A percentile compares a stretch with the other conserved stretches of the same genome.
phyloP scores from a whole-genome alignment of 2,329 filamentous ascomycete genomes.

The Trichophyton rubrum region DNA sequence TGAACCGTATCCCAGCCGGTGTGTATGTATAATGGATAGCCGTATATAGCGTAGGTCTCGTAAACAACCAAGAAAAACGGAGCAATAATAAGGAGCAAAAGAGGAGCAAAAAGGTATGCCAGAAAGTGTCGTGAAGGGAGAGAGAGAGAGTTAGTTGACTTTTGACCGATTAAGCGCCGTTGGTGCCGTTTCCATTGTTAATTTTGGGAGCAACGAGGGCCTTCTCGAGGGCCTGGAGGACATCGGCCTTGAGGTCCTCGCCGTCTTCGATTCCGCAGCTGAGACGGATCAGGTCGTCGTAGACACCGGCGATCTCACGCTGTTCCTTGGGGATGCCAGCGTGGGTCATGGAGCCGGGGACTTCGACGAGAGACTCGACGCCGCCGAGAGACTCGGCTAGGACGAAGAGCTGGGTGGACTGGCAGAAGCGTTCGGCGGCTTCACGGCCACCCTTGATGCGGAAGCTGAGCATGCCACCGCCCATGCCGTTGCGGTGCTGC shows the following conservation, averaged over 20 bases:
- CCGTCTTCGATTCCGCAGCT: constrained; percentile 92
- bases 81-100: too few species aligned
- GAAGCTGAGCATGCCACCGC: constrained; percentile 96
- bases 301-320: constrained; percentile 85
- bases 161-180: constrained; percentile 5
- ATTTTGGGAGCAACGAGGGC: constrained; percentile 48
- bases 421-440: constrained; percentile 86
- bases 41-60: background rate
- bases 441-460: constrained; percentile 74
- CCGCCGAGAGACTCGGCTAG: constrained; percentile 86
- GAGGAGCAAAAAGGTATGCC: background rate
- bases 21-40: too few species aligned
- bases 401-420: constrained; percentile 77
- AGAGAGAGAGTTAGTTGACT: background rate
- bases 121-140: background rate
- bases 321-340: constrained; percentile 84
- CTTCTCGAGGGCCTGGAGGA: constrained; percentile 68
- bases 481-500: constrained; percentile 89
- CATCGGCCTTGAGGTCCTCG: constrained; percentile 69
- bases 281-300: constrained; percentile 82
- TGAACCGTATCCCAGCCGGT: background rate
- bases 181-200: constrained; percentile 23
- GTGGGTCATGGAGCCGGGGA: constrained; percentile 94
- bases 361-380: constrained; percentile 81
- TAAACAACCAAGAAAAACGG: background rate